A percentile compares a stretch with the other conserved stretches of the same genome.
phyloP scores from a whole-genome alignment of 208 protist species.

The Porcisia deanei region DNA sequence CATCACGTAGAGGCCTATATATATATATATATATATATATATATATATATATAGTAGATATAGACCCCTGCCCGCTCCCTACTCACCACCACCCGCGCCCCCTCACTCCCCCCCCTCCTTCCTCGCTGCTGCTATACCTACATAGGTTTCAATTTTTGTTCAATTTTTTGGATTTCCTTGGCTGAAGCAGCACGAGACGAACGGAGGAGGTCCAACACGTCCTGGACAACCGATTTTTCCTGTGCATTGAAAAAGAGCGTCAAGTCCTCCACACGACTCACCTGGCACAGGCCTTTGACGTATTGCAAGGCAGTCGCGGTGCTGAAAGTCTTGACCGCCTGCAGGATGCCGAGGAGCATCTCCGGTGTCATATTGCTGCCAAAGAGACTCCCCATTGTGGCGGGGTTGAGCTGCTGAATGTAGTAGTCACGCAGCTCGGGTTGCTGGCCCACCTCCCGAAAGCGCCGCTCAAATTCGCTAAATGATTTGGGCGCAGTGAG shows the following conservation, averaged over 20 bases:
- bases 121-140: background rate
- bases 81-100: background rate
- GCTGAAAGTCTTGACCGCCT: conserved; percentile 38
- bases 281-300: conserved; percentile 66
- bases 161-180: conserved; percentile 52
- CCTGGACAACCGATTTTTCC: conserved; percentile 66
- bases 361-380: conserved; percentile 87
- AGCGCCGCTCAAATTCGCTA: conserved; percentile 88
- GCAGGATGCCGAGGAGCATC: conserved; percentile 70
- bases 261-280: conserved; percentile 81
- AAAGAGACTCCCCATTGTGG: conserved; percentile 58
- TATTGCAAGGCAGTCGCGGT: conserved; percentile 49
- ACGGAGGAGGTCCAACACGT: conserved; percentile 53
- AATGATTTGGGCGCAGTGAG: conserved; percentile 78
- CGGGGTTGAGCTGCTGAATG: conserved; percentile 61
- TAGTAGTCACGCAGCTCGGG: conserved; percentile 75
- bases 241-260: conserved; percentile 75
- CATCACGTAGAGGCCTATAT: background rate
- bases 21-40: too few species aligned
- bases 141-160: conserved; percentile 52
- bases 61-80: too few species aligned
- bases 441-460: conserved; percentile 53
- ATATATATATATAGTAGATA: too few species aligned
- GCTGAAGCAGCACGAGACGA: conserved; percentile 37
- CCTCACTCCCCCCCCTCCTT: background rate